Base-by-base conservation (phyloP, 768 basidiomycete genomes). In the Plicaturopsis crispa region DNA sequence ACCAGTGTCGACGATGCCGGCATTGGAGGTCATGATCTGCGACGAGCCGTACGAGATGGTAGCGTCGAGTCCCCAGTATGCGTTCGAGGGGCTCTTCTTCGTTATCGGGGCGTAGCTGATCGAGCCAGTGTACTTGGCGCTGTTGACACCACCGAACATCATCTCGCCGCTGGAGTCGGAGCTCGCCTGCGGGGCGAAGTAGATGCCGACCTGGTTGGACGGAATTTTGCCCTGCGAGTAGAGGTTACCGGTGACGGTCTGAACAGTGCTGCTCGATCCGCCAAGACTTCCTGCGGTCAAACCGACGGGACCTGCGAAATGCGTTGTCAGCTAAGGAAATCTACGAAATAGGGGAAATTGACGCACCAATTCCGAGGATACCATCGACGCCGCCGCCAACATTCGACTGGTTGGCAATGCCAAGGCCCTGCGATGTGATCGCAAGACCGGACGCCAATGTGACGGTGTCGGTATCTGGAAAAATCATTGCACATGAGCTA, bases 381-480 rank as follows among this genome's bases (percentile, higher is more conserved):
- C 69, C 69, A 38, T 69, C 65, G 8, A 65, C 48, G 5, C 49
- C 56, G 4, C 36, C 26, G 31, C 62, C 55, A 10, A 60, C 62
- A 1, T 13, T 0, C 11, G 53, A n/a, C 0, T 14, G 24, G 3
- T 39, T 35, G 1, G 67, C 66, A 34, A 58, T 59, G 10, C 66
- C 69, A 46, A 69, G 60, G 24, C 42, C 44, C 52, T 70, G 68
- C 17, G 46, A 45, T 13, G 16, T 21, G 36, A 56, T 54, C 52
- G 54, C 49, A 34, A 51, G 50, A 38, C 46, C 53, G 26, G 43
- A 35, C 31, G 49, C 42, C 31, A 21, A 34, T 12, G 42, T 31
- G 16, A 54, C 51, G 5, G 24, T 38, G 38, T 50, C 52, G 23
- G 36, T 43, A 33, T 43, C 51, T 52, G 1, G 31, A 44, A 28